Conservation (phyloP, 768 basidiomycete genomes). For the Boletus edulis region DNA sequence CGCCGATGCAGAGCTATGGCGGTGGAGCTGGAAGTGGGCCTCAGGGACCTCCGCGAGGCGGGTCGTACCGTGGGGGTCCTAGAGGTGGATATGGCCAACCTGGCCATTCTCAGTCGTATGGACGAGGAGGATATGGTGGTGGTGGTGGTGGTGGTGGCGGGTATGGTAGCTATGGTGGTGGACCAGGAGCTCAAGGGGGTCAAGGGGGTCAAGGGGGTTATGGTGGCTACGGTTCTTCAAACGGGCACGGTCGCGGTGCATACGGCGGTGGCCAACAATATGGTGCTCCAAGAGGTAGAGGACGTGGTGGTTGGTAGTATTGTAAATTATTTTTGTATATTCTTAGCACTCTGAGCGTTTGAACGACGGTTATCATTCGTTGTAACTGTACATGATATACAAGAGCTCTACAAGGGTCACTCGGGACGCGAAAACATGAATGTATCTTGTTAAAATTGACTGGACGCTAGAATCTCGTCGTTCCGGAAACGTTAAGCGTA, state of each 20-base stretch:
- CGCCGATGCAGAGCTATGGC: slow-evolving; percentile 32
- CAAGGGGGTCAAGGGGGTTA: slow-evolving; percentile 31
- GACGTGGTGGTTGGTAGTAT: slow-evolving; percentile 43
- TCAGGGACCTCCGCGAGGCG: slow-evolving; percentile 25
- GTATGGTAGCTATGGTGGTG: slow-evolving; percentile 5
- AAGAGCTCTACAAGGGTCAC: slow-evolving; percentile 1
- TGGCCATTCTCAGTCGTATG: slow-evolving; percentile 19
- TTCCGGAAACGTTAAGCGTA: slow-evolving; percentile 16
- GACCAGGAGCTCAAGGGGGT: slow-evolving; percentile 22
- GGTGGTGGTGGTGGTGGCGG: slow-evolving; percentile 10
- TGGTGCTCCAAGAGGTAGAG: slow-evolving; percentile 43
- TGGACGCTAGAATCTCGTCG: not conserved
- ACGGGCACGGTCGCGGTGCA: slow-evolving; percentile 37
- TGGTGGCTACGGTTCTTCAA: slow-evolving; percentile 32
- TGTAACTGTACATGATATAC: slow-evolving; percentile 13
- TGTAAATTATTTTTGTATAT: slow-evolving; percentile 33
- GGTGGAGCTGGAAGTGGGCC: slow-evolving; percentile 28
- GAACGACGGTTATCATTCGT: slow-evolving; percentile 5
- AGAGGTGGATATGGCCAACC: slow-evolving; percentile 27
- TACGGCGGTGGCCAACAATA: slow-evolving; percentile 34
- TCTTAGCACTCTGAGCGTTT: not conserved
- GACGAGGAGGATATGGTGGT: slow-evolving; percentile 28
- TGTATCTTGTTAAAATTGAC: not conserved
- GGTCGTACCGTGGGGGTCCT: slow-evolving; percentile 23
- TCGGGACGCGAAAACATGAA: not conserved